Base-by-base conservation (phyloP, 2,329 filamentous ascomycete species). In the Coniochaeta hoffmannii region DNA sequence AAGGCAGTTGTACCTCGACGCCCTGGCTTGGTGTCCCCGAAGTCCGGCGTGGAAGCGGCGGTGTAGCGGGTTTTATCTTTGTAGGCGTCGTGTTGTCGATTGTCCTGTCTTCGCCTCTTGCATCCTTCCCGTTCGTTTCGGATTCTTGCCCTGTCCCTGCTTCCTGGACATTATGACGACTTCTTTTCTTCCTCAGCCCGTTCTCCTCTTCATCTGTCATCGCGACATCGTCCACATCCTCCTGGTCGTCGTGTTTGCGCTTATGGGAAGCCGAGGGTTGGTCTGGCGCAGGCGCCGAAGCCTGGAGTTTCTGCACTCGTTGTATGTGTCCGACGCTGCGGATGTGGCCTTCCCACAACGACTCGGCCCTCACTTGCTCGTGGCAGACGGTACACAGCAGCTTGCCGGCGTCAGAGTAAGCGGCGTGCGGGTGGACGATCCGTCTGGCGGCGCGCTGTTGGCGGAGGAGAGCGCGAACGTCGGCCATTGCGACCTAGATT, bases 381-480 rank as follows among this genome's bases (percentile, higher is more conserved):
- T 80, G 81, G 65, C 88, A 91, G 24, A 87, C 70, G 58, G 78
- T 80, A 72, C 88, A 91, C 28, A 83, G 72, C 0, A 90, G 79
- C 64, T 83, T 85, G 58, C 87, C 87, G 14, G 82, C 76, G 59
- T 83, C 79, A 5, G 85, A 83, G 72, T 90, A 90, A 54, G 78
- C 74, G 41, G 86, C 85, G 63, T 86, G 76, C 4, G 86, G 82
- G 63, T 90, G 86, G 53, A 85, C 79, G 64, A 92, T 85, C 60
- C 87, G 83, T 56, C 90, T 85, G 59, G 87, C 81, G 55, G 85
- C 83, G 61, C 89, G 85, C 70, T 93, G 88, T 65, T 86, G 87
- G 63, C 89, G 88, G 56, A 95, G 80, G 51, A 96, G 81, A 34
- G 88, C 82, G 63, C 90, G 87, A 26, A 90, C 86, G 70, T 95